phyloP scores from a whole-genome alignment of 2,329 filamentous ascomycete species.

The Aureobasidium sp. region DNA sequence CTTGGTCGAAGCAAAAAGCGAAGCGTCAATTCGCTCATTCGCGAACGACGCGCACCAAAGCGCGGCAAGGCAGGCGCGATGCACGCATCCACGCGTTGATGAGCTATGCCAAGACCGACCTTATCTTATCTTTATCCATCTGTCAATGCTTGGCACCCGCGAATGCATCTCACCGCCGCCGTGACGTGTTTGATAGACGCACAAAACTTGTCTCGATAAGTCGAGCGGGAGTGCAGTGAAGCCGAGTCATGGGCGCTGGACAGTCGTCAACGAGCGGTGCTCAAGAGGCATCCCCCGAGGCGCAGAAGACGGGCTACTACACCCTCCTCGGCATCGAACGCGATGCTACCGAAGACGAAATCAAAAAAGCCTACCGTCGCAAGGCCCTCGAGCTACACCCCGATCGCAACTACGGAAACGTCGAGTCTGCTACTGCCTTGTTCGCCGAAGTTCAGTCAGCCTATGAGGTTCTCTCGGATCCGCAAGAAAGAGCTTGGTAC shows the following conservation, averaged over 20 bases:
- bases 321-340: conserved; percentile 68
- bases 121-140: neutral
- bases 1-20: neutral
- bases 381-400: conserved; percentile 92
- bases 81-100: neutral
- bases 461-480: conserved; percentile 91
- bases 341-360: conserved; percentile 74
- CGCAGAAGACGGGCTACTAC: conserved; percentile 69
- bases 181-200: neutral
- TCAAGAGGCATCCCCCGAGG: conserved; percentile 22
- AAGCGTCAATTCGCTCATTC: neutral
- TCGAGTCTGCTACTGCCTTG: conserved; percentile 69
- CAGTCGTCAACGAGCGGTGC: conserved; percentile 32
- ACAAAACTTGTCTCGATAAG: too few relatives aligned
- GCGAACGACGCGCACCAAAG: neutral
- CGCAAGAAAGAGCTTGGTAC: conserved; percentile 95
- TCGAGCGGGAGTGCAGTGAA: neutral
- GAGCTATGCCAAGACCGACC: neutral
- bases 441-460: conserved; percentile 91
- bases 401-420: conserved; percentile 83
- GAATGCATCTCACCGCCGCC: neutral
- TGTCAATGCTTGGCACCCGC: neutral
- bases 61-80: neutral
- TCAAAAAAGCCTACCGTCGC: conserved; percentile 85
- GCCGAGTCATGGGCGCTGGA: conserved; percentile 35